These are phyloP conservation scores for Diplosphaera chodatii DNA, from an alignment of 139 green algal genomes.

Conservation along the genomic window DNA sequence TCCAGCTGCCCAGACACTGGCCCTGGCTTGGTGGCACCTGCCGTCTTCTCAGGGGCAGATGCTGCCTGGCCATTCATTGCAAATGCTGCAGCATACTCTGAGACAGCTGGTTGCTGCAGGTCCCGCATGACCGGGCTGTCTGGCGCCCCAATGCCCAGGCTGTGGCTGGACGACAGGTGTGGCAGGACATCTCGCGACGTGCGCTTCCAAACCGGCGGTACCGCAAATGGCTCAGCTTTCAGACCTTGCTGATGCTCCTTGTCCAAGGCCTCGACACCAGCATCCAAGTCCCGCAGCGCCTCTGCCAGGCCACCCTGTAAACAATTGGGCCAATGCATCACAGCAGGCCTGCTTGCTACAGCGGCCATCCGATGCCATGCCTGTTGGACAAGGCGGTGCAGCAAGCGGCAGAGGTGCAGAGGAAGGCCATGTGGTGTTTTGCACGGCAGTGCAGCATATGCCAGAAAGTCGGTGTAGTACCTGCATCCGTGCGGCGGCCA, in stretches of 20 bases:
- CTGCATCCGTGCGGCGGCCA: not conserved
- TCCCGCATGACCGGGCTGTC: too few relatives aligned
- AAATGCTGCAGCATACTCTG: too few relatives aligned
- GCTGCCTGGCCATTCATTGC: too few relatives aligned
- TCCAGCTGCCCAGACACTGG: not conserved
- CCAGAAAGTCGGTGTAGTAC: too few relatives aligned
- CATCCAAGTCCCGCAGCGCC: constrained; percentile 22
- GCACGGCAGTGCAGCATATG: not conserved
- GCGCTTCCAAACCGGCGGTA: too few relatives aligned
- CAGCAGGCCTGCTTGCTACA: not conserved
- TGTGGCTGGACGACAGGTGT: too few relatives aligned
- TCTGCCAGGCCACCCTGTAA: constrained; percentile 19
- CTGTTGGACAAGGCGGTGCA: too few relatives aligned
- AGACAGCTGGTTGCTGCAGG: too few relatives aligned
- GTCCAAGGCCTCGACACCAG: constrained; percentile 9
- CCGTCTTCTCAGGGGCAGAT: too few relatives aligned
- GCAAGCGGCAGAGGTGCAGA: not conserved
- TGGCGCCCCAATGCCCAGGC: too few relatives aligned
- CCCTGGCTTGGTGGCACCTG: too few relatives aligned
- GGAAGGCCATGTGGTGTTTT: not conserved
- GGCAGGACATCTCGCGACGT: too few relatives aligned
- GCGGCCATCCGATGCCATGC: not conserved
- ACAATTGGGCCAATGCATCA: not conserved
- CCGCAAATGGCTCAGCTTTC: not conserved
- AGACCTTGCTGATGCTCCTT: not conserved